Evolutionary conservation across 1,284 basidiomycete genomes (phyloP).

Genomic region (Pterula multifida): DNA sequence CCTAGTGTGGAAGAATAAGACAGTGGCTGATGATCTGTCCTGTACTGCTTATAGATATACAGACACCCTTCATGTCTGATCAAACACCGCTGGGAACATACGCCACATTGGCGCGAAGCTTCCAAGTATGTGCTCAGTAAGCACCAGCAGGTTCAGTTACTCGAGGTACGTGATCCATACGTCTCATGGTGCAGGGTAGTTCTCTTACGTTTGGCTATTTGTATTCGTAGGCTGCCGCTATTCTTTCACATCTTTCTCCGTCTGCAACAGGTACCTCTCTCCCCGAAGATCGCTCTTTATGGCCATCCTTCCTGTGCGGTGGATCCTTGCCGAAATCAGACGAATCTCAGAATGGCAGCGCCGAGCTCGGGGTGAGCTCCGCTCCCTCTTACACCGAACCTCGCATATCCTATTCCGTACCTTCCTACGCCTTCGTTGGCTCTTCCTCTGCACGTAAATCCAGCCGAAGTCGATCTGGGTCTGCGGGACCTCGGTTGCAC

Average conservation of each 20-base stretch:
- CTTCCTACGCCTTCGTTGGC: conserved; percentile 8
- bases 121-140: conserved; percentile 91
- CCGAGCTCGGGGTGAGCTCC: conserved; percentile 22
- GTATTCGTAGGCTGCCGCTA: conserved; percentile 71
- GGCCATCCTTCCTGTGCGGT: conserved; percentile 70
- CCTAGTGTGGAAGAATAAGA: background rate
- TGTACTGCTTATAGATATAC: conserved; percentile 54
- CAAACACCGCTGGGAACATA: conserved; percentile 97
- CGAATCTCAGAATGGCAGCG: conserved; percentile 14
- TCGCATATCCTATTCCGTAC: conserved; percentile 8
- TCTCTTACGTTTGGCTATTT: background rate
- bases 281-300: conserved; percentile 84
- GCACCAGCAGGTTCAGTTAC: conserved; percentile 95
- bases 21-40: conserved; percentile 1
- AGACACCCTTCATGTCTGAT: conserved; percentile 90
- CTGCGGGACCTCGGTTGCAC: conserved; percentile 47
- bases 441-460: conserved; percentile 15
- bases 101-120: conserved; percentile 93
- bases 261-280: conserved; percentile 63
- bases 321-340: conserved; percentile 52
- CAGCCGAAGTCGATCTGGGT: conserved; percentile 24
- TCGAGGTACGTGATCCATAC: conserved; percentile 51
- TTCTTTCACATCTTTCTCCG: conserved; percentile 75
- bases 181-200: conserved; percentile 2
- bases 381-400: conserved; percentile 21